A percentile compares a stretch with the other conserved stretches of the same genome.
phyloP scores from a whole-genome alignment of 2,329 filamentous ascomycete genomes.

The Hymenoscyphus salicellus region DNA sequence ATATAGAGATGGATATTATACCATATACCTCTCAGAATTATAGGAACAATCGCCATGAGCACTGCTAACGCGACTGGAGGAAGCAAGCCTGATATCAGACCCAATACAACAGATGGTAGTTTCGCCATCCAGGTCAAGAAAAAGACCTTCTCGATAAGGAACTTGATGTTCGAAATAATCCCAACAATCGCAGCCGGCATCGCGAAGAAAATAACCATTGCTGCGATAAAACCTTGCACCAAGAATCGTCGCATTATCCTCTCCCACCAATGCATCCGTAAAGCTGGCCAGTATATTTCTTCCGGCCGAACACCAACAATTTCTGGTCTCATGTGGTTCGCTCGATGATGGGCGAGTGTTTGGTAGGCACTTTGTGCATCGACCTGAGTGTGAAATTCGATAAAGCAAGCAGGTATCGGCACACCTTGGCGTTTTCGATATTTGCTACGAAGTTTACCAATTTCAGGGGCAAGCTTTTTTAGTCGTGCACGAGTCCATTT shows the following conservation, averaged over 20 bases:
- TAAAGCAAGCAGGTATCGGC: conserved; percentile 59
- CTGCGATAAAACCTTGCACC: conserved; percentile 51
- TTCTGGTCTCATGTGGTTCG: conserved; percentile 61
- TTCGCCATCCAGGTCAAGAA: conserved; percentile 58
- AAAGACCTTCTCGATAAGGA: conserved; percentile 48
- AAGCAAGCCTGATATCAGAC: conserved; percentile 60
- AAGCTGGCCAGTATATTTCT: conserved; percentile 65
- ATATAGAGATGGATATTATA: conserved; percentile 38
- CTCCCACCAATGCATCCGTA: conserved; percentile 62
- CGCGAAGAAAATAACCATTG: conserved; percentile 65
- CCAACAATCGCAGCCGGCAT: conserved; percentile 65
- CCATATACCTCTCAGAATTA: conserved; percentile 48
- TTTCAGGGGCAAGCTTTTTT: conserved; percentile 34
- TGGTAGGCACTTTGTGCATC: conserved; percentile 65
- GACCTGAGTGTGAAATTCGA: conserved; percentile 60
- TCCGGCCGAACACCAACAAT: conserved; percentile 59
- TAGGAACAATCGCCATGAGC: conserved; percentile 59
- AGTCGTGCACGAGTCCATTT: conserved; percentile 38
- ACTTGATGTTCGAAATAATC: conserved; percentile 61
- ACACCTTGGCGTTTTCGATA: conserved; percentile 48
- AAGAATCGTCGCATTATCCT: conserved; percentile 53
- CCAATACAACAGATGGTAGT: conserved; percentile 53
- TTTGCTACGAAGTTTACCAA: conserved; percentile 34
- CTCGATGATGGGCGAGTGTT: conserved; percentile 60
- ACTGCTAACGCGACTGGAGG: conserved; percentile 58